Conservation (phyloP, 1,284 basidiomycete species). For the Vanrija humicola region DNA sequence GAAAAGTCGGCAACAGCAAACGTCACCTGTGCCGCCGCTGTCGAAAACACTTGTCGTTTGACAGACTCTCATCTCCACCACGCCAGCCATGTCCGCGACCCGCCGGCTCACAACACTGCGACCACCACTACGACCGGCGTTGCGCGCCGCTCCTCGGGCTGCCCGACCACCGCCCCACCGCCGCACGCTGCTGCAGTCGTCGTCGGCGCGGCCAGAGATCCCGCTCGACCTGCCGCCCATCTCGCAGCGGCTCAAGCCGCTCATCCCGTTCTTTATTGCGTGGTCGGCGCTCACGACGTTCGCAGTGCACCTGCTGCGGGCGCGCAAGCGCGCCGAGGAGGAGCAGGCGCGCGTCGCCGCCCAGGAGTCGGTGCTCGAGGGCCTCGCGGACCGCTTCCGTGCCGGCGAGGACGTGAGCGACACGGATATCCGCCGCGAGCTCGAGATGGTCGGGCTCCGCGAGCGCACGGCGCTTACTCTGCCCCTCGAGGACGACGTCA, state of each 20-base stretch:
- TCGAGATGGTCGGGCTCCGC: slow-evolving; percentile 48
- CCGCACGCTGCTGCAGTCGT: background rate
- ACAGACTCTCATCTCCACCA: background rate
- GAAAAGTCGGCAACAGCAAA: background rate
- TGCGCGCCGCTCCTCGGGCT: background rate
- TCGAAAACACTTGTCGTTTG: too few species aligned
- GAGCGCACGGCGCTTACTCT: slow-evolving; percentile 22
- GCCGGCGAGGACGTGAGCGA: slow-evolving; percentile 25
- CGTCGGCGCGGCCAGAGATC: background rate
- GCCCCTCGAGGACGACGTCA: slow-evolving; percentile 14
- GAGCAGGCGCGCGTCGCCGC: slow-evolving; percentile 27
- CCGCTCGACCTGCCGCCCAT: slow-evolving; percentile 33
- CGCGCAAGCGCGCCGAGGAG: slow-evolving; percentile 28
- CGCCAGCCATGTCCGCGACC: background rate
- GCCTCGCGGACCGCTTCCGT: slow-evolving; percentile 24
- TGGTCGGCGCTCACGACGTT: slow-evolving; percentile 47
- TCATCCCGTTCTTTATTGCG: slow-evolving; percentile 45
- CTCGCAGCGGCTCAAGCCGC: slow-evolving; percentile 33
- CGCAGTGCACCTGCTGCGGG: slow-evolving; percentile 37
- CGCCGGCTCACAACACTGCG: background rate
- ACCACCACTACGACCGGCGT: background rate
- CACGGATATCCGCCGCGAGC: slow-evolving; percentile 39
- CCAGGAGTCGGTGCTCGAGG: slow-evolving; percentile 36
- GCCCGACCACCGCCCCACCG: background rate
- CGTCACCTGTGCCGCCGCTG: background rate